Percentiles rank a stretch among this genome's conserved stretches.
phyloP scores from a whole-genome alignment of 179 eudicot genomes.

The Camellia oleifera region DNA sequence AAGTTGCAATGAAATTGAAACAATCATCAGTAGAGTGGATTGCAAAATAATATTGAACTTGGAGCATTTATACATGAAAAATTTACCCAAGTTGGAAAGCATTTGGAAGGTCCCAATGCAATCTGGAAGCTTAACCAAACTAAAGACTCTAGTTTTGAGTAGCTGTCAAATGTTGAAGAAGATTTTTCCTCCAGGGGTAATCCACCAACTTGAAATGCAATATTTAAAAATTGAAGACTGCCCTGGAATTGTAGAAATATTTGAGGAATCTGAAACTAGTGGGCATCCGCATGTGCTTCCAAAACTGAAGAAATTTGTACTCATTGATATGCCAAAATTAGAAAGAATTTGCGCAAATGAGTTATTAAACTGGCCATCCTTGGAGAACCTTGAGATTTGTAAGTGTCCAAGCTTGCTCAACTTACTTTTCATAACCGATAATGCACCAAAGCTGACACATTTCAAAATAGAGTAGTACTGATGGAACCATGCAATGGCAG shows the following conservation, averaged over 20 bases:
- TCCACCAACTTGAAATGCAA: conserved; percentile 7
- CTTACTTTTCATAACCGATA: conserved; percentile 6
- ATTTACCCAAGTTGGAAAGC: conserved; percentile 6
- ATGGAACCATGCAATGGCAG: conserved; percentile 5
- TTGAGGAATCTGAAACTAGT: conserved; percentile 2
- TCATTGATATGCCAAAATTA: conserved; percentile 3
- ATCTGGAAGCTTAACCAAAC: conserved; percentile 9
- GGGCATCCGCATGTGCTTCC: background rate
- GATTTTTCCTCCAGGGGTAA: background rate
- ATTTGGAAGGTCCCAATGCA: background rate
- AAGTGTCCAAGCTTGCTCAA: conserved; percentile 2
- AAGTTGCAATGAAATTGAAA: background rate
- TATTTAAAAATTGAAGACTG: conserved; percentile 10
- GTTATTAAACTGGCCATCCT: conserved; percentile 2
- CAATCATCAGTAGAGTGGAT: background rate
- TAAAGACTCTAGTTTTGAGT: conserved; percentile 1
- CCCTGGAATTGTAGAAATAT: background rate
- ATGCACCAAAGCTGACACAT: background rate
- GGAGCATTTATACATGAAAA: background rate
- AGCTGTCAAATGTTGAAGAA: background rate
- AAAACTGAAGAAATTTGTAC: background rate
- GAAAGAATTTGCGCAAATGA: background rate
- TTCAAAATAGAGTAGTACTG: conserved; percentile 2
- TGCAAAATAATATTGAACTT: background rate
- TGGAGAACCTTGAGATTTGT: background rate